These are phyloP conservation scores for Aspergillus haitiensis DNA, from an alignment of 495 filamentous ascomycete species.

Conservation along the genomic window DNA sequence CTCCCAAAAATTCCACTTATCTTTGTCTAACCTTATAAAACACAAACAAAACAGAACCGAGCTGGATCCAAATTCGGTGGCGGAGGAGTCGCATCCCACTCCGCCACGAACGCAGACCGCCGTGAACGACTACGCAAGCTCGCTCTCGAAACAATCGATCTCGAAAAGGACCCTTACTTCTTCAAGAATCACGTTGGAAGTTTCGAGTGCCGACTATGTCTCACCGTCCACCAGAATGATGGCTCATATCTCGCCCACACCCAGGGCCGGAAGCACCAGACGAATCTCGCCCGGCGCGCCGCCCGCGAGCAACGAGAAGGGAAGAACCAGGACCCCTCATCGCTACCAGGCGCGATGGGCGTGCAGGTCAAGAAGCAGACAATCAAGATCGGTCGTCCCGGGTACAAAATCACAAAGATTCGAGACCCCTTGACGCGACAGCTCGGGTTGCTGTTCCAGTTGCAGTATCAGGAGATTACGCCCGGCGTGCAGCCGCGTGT, in stretches of 20 bases:
- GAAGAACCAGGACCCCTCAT: conserved; percentile 69
- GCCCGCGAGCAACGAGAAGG: conserved; percentile 91
- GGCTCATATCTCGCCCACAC: conserved; percentile 99
- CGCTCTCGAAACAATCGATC: conserved; percentile 96
- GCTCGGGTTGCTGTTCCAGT: conserved; percentile 86
- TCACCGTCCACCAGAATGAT: conserved; percentile 99
- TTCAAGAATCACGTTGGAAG: conserved; percentile 99
- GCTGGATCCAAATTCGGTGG: conserved; percentile 98
- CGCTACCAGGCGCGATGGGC: conserved; percentile 67
- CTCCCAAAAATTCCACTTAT: too few species aligned
- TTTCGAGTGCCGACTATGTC: conserved; percentile 96
- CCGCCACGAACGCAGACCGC: conserved; percentile 92
- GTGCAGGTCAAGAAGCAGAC: conserved; percentile 83
- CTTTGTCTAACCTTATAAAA: conserved; percentile 14
- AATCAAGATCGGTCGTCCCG: conserved; percentile 96
- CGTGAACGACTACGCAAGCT: conserved; percentile 97
- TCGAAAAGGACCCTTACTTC: conserved; percentile 99
- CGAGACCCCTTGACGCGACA: conserved; percentile 88
- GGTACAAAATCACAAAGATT: conserved; percentile 97
- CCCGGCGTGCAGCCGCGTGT: conserved; percentile 74
- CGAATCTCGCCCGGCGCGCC: conserved; percentile 94
- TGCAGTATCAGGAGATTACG: conserved; percentile 92
- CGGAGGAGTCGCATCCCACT: conserved; percentile 91
- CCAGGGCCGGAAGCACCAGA: conserved; percentile 98
- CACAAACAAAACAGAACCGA: conserved; percentile 68